Base-by-base conservation (phyloP, 108 stramenopile genomes). In the Cyclotella cryptica region DNA sequence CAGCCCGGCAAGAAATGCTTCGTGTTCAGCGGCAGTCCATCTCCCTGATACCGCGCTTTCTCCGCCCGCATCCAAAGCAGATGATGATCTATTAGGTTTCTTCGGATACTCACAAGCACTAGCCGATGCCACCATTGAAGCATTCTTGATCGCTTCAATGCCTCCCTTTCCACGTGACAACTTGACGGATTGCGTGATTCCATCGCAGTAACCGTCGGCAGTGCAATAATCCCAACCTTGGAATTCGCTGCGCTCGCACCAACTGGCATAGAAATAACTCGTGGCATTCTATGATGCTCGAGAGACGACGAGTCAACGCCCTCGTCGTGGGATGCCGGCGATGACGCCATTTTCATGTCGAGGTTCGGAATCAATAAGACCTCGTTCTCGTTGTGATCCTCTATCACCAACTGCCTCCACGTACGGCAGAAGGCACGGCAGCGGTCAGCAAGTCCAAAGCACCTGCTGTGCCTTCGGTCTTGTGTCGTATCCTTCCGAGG, bases 1-100 rank as follows among this genome's bases (percentile, higher is more conserved):
- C 17, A 99, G 86, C 19, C 97, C 98, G 44, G 87, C 87, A 21
- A 98, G 77, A 77, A 99, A 99, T 39, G 79, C 86, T 53, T 84
- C 73, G 80, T 99, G 98, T 69, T 99, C 98, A 55, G 88, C 85
- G 27, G 72, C 67, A 10, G 96, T 97, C 98, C 98, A 98, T 40
- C 98, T 90, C 21, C 97, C 97, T 43, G 72, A 55, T 14, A 54
- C 57, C 51, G 47, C 66, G 15, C 27, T 29, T 28, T 47, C 66
- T 39, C 24, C 47, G 10, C 10, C 19, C n/a, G n/a, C 11, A 64
- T 43, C 19, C 6, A 5, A 6, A 8, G 19, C 7, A 3, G 59
- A 29, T 6, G 62, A 15, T 43, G 17, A n/a, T 28, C 28, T 26
- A 51, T 26, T 28, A 9, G 66, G 47, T 47, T 68, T 51, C 11